Base-by-base conservation (phyloP, 139 green algal species). In the Chlamydomonas sp. region DNA sequence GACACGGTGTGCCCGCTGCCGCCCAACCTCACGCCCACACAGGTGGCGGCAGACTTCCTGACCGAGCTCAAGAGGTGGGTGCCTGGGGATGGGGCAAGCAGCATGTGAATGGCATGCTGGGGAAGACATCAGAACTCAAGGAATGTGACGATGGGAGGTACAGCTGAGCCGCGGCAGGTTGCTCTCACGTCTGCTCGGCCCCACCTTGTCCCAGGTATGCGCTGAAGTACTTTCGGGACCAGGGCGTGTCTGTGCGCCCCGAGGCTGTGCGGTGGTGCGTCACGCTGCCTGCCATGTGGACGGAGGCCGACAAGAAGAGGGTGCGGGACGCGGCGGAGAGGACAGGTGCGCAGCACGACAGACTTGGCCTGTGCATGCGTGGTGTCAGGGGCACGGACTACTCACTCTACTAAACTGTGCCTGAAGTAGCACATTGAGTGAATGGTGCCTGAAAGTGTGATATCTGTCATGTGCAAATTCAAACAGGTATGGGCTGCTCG, bases 281-380 rank as follows among this genome's bases (percentile, higher is more conserved):
- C 73, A 87, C 73, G 3, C 31, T 87, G 5, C 83, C 83, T 1
- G 83, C 83, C 15, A 73, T 87, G 73, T 87, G 83, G 83, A n/a
- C 58, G 17, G 83, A 87, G 63, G 72, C 61, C 4, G 62, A 61
- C 72, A 87, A 87, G 72, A 10, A n/a, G 59, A 59, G n/a, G n/a
- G 75, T 87, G 83, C 72, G 73, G 1, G 7, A 66, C 62, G 83
- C 83, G 14, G 83, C 83, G 4, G 66, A 80, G 31, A 74, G 62
- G 73, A 73, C 83, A 6, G 83, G 83, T 87, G 61, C 71, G 31
- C 31, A 49, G 31, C 31, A 49, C 31, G 31, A 2, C 3, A 49
- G 31, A 49, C 31, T 49, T 49, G 31, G 31, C 31, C 31, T 49
- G 31, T 49, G 31, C 31, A 49, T 49, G 31, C 31, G 31, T 49